Percentiles rank a stretch among this genome's conserved stretches.
Conservation (phyloP, 1,139 yeast genomes). For the Candida glucosophila region DNA sequence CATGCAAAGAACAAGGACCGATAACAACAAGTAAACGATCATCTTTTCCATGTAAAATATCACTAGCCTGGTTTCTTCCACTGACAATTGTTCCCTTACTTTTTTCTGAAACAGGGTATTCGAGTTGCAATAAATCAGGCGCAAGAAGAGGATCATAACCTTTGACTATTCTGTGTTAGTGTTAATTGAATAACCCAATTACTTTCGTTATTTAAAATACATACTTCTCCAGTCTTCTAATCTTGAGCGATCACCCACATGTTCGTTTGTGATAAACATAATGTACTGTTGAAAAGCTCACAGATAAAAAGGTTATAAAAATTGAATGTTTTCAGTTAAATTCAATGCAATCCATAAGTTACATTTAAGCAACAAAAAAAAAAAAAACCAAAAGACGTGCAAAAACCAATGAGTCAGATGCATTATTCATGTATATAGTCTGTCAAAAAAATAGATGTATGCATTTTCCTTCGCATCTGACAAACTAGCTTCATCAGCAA, state of each 20-base stretch:
- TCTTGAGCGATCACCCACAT: slow-evolving; percentile 74
- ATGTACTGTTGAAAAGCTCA: too few relatives aligned
- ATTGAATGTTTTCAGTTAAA: too few relatives aligned
- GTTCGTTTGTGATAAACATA: slow-evolving; percentile 79
- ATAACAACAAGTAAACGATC: slow-evolving; percentile 77
- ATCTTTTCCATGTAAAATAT: slow-evolving; percentile 64
- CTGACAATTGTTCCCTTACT: slow-evolving; percentile 54
- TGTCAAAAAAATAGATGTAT: slow-evolving; percentile 47
- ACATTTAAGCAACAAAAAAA: slow-evolving; percentile 1
- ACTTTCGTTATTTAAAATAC: too few relatives aligned
- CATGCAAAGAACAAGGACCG: slow-evolving; percentile 97
- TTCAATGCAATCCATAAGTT: too few relatives aligned
- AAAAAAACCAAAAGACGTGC: too few relatives aligned
- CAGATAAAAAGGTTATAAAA: too few relatives aligned
- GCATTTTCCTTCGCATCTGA: slow-evolving; percentile 57
- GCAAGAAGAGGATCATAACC: slow-evolving; percentile 96
- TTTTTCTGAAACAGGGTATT: slow-evolving; percentile 59
- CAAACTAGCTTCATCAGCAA: slow-evolving; percentile 53
- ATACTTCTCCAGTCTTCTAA: slow-evolving; percentile 86
- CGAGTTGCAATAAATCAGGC: slow-evolving; percentile 90
- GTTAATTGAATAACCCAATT: background rate
- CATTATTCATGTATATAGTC: background rate
- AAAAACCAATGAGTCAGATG: background rate
- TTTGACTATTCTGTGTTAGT: slow-evolving; percentile 20
- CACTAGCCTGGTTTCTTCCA: slow-evolving; percentile 72